A percentile compares a stretch with the other conserved stretches of the same genome.
Evolutionary conservation across 352 stramenopile species (phyloP).

Genomic region (Globisporangium cystogenes): DNA sequence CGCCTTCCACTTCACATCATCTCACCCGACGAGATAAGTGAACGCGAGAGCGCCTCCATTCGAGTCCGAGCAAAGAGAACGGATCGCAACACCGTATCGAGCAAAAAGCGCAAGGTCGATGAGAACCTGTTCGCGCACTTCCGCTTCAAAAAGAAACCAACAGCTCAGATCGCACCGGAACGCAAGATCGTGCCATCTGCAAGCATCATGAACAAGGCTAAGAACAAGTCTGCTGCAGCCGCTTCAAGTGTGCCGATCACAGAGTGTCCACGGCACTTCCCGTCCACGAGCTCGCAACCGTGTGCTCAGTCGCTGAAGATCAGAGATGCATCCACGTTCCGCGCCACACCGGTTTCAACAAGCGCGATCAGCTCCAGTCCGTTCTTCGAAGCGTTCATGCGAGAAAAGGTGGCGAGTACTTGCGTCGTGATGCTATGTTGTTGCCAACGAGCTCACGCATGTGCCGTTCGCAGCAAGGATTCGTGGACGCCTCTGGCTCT

Average conservation of each 20-base stretch:
- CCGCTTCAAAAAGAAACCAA: conserved; percentile 7
- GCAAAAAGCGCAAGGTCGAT: conserved; percentile 6
- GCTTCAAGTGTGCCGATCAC: not conserved
- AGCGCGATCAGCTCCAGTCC: conserved; percentile 7
- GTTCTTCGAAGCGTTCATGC: conserved; percentile 16
- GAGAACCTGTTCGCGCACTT: conserved; percentile 13
- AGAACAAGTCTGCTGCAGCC: not conserved
- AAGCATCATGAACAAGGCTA: not conserved
- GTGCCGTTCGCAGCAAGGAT: not conserved
- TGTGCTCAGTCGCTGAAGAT: not conserved
- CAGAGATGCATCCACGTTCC: not conserved
- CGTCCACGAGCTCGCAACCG: not conserved
- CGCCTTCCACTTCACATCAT: not conserved
- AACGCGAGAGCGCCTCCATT: not conserved
- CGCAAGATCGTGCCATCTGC: not conserved
- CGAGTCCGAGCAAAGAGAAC: no score
- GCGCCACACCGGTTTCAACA: no score
- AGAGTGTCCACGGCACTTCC: not conserved
- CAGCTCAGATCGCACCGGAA: not conserved
- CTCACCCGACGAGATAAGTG: not conserved
- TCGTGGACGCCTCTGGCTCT: not conserved
- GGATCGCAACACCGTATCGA: no score
- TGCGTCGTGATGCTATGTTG: not conserved
- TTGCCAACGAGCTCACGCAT: not conserved
- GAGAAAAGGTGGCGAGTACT: conserved; percentile 8